Base-by-base conservation (phyloP, 306 rosid genomes). In the Canavalia ensiformis region DNA sequence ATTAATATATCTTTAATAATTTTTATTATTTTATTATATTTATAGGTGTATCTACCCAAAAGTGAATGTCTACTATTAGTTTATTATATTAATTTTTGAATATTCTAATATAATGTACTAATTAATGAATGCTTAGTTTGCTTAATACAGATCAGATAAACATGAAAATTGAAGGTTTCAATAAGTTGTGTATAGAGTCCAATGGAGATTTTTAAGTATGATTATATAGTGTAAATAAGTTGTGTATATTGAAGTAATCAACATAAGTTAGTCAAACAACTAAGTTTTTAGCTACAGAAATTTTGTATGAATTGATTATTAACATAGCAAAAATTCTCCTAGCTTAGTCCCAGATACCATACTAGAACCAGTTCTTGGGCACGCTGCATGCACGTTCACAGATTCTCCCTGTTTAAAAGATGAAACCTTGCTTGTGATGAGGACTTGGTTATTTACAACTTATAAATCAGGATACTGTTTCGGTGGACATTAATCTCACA, bases 371-470 rank as follows among this genome's bases (percentile, higher is more conserved):
- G 10, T 74, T 65, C 34, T 75, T 66, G 8, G 62, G 71, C 47
- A 12, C 35, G 58, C 41, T 18, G 51, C 82, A 71, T 25, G 29
- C 86, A 72, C 28, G 57, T 83, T 55, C 25, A 60, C 78, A 34
- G 83, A 78, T 78, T 78, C 80, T 39, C 7, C 28, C 44, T 39
- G 4, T 31, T 50, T 68, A 68, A 50, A 47, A 18, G 39, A 42
- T 30, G 34, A 33, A 54, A 29, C 8, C 68, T 9, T 34, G 25
- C 25, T 11, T 44, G 11, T 33, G 44, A 60, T 25, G 33, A 44
- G 0, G 41, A 59, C 66, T 45, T 46, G 56, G 18, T 69, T 51
- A 62, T 13, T 71, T 59, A n/a, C 45, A 46, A 76, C 49, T 47
- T 62, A 60, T 46, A 45, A 54, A 54, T 54, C 77, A 7, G 5